Evolutionary conservation across 2,329 filamentous ascomycete genomes (phyloP).

Genomic region (Phaeosphaeriaceae sp.): DNA sequence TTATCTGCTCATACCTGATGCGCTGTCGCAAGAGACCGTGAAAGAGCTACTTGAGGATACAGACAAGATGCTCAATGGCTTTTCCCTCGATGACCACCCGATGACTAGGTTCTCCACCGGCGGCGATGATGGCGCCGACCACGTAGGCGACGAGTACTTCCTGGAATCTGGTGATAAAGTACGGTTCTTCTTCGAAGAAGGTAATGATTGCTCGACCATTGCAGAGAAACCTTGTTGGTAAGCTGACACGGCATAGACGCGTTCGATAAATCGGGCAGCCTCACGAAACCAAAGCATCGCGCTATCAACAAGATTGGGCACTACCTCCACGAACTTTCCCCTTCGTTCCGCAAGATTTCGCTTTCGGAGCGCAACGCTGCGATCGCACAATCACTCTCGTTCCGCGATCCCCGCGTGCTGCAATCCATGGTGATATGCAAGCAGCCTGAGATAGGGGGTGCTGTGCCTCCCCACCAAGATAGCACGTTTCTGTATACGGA

Average conservation of each 20-base stretch:
- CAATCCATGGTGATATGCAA: slow-evolving; percentile 99
- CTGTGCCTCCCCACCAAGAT: slow-evolving; percentile 91
- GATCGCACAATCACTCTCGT: slow-evolving; percentile 76
- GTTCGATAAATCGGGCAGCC: slow-evolving; percentile 69
- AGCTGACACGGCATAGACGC: slow-evolving; percentile 64
- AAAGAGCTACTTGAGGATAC: slow-evolving; percentile 76
- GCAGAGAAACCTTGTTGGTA: not conserved
- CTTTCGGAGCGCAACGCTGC: slow-evolving; percentile 63
- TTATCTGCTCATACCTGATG: slow-evolving; percentile 85
- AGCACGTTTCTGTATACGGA: slow-evolving; percentile 91
- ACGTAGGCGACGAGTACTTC: slow-evolving; percentile 96
- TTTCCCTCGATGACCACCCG: slow-evolving; percentile 83
- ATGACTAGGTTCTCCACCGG: slow-evolving; percentile 95
- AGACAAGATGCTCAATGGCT: slow-evolving; percentile 72
- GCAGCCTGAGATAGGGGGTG: slow-evolving; percentile 92
- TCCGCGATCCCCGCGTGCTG: slow-evolving; percentile 75
- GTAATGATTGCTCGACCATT: slow-evolving; percentile 30
- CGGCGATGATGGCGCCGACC: slow-evolving; percentile 67
- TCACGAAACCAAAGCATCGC: slow-evolving; percentile 79
- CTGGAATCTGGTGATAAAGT: slow-evolving; percentile 88
- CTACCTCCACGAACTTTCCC: slow-evolving; percentile 57
- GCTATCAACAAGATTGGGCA: slow-evolving; percentile 77
- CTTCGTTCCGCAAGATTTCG: slow-evolving; percentile 58
- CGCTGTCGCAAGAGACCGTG: slow-evolving; percentile 72
- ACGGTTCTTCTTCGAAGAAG: slow-evolving; percentile 95